These are phyloP conservation scores for Vachellia collinsii DNA, from an alignment of 306 rosid species.

Conservation along the genomic window DNA sequence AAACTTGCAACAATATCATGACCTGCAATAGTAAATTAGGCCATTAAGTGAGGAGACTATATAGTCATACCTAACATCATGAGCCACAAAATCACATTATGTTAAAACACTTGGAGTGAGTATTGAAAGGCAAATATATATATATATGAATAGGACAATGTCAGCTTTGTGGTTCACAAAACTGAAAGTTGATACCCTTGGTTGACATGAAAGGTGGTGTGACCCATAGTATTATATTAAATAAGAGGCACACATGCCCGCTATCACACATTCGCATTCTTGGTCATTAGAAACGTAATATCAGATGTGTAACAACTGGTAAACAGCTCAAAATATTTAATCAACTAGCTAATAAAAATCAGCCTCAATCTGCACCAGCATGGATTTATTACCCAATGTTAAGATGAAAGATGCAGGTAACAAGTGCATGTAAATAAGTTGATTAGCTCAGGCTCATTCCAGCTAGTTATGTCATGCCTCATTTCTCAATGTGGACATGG, in stretches of 20 bases:
- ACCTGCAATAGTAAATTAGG: constrained; percentile 15
- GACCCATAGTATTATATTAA: too few species aligned
- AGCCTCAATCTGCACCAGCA: background rate
- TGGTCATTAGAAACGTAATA: background rate
- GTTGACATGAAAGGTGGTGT: too few species aligned
- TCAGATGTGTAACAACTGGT: background rate
- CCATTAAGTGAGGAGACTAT: background rate
- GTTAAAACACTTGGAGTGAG: background rate
- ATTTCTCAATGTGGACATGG: background rate
- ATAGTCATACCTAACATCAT: background rate
- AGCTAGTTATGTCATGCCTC: background rate
- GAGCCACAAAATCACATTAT: background rate
- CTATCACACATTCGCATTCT: background rate
- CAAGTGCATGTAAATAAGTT: background rate
- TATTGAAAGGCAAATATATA: background rate
- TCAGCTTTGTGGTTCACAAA: background rate
- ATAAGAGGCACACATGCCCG: background rate
- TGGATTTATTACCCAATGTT: background rate
- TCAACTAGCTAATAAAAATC: background rate
- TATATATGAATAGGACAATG: background rate
- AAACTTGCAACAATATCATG: constrained; percentile 79
- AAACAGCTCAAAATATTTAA: background rate
- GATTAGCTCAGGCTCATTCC: background rate
- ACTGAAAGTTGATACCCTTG: too few species aligned
- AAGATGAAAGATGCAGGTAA: background rate